Evolutionary conservation across 495 filamentous ascomycete genomes (phyloP).

Genomic region (Bombardia bombarda): DNA sequence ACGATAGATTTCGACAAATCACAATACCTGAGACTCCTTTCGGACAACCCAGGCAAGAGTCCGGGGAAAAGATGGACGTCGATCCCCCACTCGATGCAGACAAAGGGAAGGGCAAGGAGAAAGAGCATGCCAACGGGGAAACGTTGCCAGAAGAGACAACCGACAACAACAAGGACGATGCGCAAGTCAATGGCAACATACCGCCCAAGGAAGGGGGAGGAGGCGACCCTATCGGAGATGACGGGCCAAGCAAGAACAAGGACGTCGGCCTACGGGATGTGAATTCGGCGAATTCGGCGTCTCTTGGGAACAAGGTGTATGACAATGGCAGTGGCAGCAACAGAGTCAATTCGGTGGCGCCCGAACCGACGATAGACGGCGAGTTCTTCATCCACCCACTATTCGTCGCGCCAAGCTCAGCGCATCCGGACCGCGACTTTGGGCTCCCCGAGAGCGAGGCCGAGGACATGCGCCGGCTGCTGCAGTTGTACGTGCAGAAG

Average conservation of each 20-base stretch:
- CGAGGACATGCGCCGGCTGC: slow-evolving; percentile 74
- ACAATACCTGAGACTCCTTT: background rate
- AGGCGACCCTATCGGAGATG: background rate
- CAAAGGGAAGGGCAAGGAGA: slow-evolving; percentile 9
- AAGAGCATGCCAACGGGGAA: slow-evolving; percentile 14
- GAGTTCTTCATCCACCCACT: slow-evolving; percentile 67
- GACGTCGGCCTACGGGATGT: slow-evolving; percentile 19
- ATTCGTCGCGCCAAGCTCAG: slow-evolving; percentile 64
- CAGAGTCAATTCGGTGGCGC: background rate
- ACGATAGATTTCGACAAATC: background rate
- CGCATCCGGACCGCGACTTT: slow-evolving; percentile 67
- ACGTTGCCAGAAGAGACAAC: background rate
- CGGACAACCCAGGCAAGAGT: background rate
- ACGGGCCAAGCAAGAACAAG: too few relatives aligned
- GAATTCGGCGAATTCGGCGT: too few relatives aligned
- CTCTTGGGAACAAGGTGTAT: too few relatives aligned
- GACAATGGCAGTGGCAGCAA: slow-evolving; percentile 11
- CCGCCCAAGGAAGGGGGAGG: background rate
- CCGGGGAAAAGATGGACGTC: background rate
- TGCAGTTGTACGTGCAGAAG: slow-evolving; percentile 85
- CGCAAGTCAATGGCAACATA: slow-evolving; percentile 9
- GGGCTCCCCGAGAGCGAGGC: slow-evolving; percentile 77
- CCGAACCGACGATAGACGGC: slow-evolving; percentile 25
- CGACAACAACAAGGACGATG: slow-evolving; percentile 4
- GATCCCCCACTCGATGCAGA: background rate